A percentile compares a stretch with the other conserved stretches of the same genome.
phyloP scores from a whole-genome alignment of 164 flowering plant species.

The Liriodendron chinense region DNA sequence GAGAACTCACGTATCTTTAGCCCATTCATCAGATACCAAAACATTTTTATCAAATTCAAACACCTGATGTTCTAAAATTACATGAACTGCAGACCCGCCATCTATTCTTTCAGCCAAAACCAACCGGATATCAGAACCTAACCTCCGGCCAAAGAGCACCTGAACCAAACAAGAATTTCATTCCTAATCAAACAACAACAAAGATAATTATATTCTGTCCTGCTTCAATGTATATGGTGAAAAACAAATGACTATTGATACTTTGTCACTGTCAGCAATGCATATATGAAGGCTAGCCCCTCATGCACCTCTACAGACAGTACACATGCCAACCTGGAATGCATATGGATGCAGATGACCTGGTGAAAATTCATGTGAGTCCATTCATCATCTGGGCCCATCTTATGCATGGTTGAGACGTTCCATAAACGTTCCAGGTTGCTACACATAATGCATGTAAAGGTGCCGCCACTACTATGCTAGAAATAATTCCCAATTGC shows the following conservation, averaged over 20 bases:
- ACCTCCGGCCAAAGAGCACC: slow-evolving; percentile 34
- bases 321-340: not conserved
- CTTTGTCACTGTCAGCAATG: not conserved
- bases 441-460: not conserved
- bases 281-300: not conserved
- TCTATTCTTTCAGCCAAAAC: slow-evolving; percentile 27
- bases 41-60: not conserved
- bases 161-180: slow-evolving; percentile 14
- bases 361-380: not conserved
- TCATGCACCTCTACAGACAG: not conserved
- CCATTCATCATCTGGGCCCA: not conserved
- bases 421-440: not conserved
- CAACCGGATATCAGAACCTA: slow-evolving; percentile 31
- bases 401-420: not conserved
- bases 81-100: slow-evolving; percentile 34
- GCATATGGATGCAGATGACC: not conserved
- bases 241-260: not conserved
- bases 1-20: slow-evolving; percentile 19
- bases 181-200: not conserved
- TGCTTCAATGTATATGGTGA: not conserved
- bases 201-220: not conserved
- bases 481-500: no score
- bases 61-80: slow-evolving; percentile 18
- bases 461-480: not conserved
- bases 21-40: not conserved